A percentile compares a stretch with the other conserved stretches of the same genome.
These are phyloP conservation scores for Lasiodiplodia theobromae DNA, from an alignment of 2,329 filamentous ascomycete species.

Conservation along the genomic window DNA sequence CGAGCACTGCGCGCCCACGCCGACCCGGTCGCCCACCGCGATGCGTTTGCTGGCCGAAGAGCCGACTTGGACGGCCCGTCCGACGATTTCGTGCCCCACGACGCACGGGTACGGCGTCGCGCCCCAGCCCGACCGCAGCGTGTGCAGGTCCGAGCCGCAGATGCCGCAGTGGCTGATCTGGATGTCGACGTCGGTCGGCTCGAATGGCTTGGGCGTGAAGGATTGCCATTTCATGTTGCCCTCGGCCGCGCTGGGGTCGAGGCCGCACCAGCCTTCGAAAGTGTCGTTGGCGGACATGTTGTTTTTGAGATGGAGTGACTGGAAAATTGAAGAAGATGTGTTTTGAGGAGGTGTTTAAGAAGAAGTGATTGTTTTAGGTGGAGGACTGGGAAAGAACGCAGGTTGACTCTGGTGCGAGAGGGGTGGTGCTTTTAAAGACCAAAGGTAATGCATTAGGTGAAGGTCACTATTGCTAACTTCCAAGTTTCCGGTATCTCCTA, in stretches of 20 bases:
- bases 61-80: conserved; percentile 46
- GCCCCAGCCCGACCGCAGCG: conserved; percentile 50
- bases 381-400: neutral
- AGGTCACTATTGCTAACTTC: neutral
- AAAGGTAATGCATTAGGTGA: neutral
- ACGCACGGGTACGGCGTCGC: conserved; percentile 53
- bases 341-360: neutral
- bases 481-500: conserved; percentile 7
- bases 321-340: neutral
- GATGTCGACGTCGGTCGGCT: conserved; percentile 46
- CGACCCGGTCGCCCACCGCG: conserved; percentile 66
- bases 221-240: conserved; percentile 63
- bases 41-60: conserved; percentile 45
- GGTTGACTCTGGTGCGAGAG: neutral
- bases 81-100: conserved; percentile 54
- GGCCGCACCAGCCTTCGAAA: conserved; percentile 58
- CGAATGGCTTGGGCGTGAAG: conserved; percentile 52
- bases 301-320: conserved; percentile 57
- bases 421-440: neutral
- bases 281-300: conserved; percentile 14
- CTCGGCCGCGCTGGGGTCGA: conserved; percentile 55
- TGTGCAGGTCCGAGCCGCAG: conserved; percentile 42
- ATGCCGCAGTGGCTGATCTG: conserved; percentile 24
- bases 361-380: no score
- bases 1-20: conserved; percentile 58